Evolutionary conservation across 805 yeast species (phyloP), one percentile per base, ranked within the genome.

Genomic region (Saturnispora gosingensis): DNA sequence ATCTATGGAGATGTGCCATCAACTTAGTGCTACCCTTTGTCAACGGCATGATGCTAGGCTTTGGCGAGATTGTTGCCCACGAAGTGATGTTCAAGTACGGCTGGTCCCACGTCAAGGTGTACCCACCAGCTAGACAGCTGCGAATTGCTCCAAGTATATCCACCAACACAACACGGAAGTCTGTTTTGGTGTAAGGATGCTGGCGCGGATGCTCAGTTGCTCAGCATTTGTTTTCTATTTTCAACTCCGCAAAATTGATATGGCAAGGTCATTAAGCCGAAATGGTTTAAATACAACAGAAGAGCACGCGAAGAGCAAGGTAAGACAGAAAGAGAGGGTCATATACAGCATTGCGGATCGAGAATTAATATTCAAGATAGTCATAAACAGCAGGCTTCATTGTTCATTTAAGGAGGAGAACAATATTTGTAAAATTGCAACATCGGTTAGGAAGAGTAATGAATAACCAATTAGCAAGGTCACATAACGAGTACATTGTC

Each of bases 31-130:
- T 91, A 45, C 98, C 98, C 2, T 89, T 91, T 61, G 73, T 91
- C 58, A 91, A 91, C 61, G 98, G 98, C 8, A 72, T 91, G 68
- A 90, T 90, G 96, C 76, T 91, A 48, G 98, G 98, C 0, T 88
- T 91, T 65, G 98, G 98, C 2, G 98, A 91, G 70, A 82, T 91
- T 20, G 71, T 88, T 53, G 98, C 98, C 8, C 97, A 90, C 64
- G 97, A 91, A 61, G 69, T 91, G 40, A 95, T 96, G 5, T 86
- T 87, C 71, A 74, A 75, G 46, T 83, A 79, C 68, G 82, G 87
- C 44, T 85, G 93, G 86, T 62, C 73, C 22, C 88, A 85, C 5
- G 89, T 89, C 13, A 76, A 74, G 61, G 88, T 80, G 48, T 67
- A 42, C n/a, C 56, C 56, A 2, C 18, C 49, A 13, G 13, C 30